Conservation (phyloP, 345 rosid genomes). For the Eucalyptus regnans region DNA sequence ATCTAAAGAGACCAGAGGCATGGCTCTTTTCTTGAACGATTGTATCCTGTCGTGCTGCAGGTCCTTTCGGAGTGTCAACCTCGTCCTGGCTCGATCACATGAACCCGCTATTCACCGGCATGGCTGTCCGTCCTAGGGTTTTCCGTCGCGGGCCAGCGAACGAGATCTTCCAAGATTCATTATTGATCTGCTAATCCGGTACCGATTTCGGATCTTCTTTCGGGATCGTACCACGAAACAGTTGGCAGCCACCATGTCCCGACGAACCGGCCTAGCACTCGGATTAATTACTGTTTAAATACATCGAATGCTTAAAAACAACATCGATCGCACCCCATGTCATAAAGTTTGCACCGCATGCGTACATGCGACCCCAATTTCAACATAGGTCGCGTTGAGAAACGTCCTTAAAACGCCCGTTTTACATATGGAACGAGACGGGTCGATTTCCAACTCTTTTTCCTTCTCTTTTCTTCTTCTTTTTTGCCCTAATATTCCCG, state of each 20-base stretch:
- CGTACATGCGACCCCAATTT: not conserved
- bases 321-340: not conserved
- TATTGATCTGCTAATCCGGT: not conserved
- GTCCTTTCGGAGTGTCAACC: not conserved
- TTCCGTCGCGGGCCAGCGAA: not conserved
- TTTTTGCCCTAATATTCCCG: not conserved
- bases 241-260: not conserved
- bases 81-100: not conserved
- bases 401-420: not conserved
- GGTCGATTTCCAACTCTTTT: not conserved
- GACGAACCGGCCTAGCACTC: not conserved
- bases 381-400: not conserved
- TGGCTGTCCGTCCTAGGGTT: not conserved
- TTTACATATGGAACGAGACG: not conserved
- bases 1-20: not conserved
- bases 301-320: not conserved
- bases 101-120: not conserved
- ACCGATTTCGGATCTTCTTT: not conserved
- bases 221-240: not conserved
- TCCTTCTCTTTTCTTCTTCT: not conserved
- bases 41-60: not conserved
- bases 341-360: not conserved
- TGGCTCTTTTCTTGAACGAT: not conserved
- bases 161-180: not conserved
- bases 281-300: not conserved